Evolutionary conservation across 352 stramenopile genomes (phyloP), one percentile per base, ranked within the genome.

Genomic region (Globisporangium cederbergense): DNA sequence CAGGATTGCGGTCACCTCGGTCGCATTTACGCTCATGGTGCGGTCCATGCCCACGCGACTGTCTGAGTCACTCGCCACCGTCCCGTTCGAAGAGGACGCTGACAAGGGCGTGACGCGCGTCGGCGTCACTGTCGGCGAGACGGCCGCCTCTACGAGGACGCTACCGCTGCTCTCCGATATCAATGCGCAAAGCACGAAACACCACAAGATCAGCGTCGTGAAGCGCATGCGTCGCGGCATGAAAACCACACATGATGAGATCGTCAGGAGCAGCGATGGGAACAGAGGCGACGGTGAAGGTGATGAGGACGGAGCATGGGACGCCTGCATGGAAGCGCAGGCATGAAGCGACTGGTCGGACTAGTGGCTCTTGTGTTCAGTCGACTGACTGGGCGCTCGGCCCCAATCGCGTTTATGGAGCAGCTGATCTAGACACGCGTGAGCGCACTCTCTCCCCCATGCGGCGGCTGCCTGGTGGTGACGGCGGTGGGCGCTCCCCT

Each of bases 361-460:
- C 36, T 42, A 42, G 14, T 42, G 8, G 36, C 36, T 42, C 36
- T 36, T 36, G 32, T 36, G 6, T 30, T 55, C 20, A 16, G 16
- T 42, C 50, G 34, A n/a, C 32, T 56, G 25, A 56, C 25, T 57
- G 51, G 50, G 28, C 50, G 32, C 50, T 56, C 34, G 50, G 51
- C 51, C 51, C 28, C 51, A 40, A 40, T 57, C 51, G 51, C 51
- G 51, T 40, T 57, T 57, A 13, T 57, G 51, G 28, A 47, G 28
- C 34, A 42, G 11, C 28, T 40, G 34, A 38, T 10, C 13, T n/a
- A 46, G 40, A 46, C 50, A 42, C 34, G 50, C 50, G 32, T 36
- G 50, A n/a, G 1, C 16, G 8, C 49, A 18, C 25, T n/a, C 47
- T 56, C 28, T 40, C 28, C 14, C 50, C 18, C 51, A 57, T 30